Evolutionary conservation across 331 rosid genomes (phyloP).

Genomic region (Quercus tomentella): DNA sequence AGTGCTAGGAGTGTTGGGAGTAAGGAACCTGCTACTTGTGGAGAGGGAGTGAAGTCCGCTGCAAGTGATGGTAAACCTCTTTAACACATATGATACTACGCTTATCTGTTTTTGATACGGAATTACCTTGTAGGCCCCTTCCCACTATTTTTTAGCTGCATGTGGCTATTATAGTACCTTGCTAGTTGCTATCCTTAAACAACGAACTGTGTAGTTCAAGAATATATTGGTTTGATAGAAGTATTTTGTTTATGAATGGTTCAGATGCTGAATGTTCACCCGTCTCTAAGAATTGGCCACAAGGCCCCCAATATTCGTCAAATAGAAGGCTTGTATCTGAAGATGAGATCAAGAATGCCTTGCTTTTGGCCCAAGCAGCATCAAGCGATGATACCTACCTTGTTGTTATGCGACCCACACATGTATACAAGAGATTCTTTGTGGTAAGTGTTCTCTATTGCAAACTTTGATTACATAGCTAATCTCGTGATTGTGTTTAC

Average conservation of each 20-base stretch:
- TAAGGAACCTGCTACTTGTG: neutral
- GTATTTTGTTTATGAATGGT: neutral
- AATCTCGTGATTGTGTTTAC: neutral
- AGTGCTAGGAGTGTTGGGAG: slow-evolving; percentile 21
- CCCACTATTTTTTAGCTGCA: neutral
- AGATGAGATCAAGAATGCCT: slow-evolving; percentile 35
- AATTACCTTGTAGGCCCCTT: neutral
- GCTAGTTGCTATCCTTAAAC: neutral
- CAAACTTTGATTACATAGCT: neutral
- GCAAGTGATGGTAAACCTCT: neutral
- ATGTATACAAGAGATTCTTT: slow-evolving; percentile 68
- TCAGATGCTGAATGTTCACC: slow-evolving; percentile 28
- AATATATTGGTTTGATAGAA: neutral
- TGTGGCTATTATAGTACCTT: neutral
- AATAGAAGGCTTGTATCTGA: slow-evolving; percentile 57
- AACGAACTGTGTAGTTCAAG: slow-evolving; percentile 4
- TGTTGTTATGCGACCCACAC: slow-evolving; percentile 58
- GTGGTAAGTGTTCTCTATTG: slow-evolving; percentile 44
- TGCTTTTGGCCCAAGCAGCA: slow-evolving; percentile 45
- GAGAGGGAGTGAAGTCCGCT: neutral
- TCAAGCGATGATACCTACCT: slow-evolving; percentile 19
- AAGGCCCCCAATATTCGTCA: slow-evolving; percentile 30
- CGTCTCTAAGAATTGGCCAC: slow-evolving; percentile 2
- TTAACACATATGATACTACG: no score
- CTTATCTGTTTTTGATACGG: no score